Conservation (phyloP, 257 asterid genomes). For the Petunia axillaris region DNA sequence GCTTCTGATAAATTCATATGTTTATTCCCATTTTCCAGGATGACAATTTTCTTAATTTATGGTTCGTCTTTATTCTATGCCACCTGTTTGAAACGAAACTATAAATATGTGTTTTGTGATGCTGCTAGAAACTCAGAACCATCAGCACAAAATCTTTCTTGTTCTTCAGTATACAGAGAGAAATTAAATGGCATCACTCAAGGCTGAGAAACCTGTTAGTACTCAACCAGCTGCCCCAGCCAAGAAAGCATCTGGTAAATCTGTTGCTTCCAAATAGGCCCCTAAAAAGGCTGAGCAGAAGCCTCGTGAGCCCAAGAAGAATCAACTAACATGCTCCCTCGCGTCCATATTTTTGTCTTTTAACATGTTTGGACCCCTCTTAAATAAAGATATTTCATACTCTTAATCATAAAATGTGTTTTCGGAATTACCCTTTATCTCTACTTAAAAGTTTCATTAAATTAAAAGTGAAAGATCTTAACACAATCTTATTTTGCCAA, state of each 20-base stretch:
- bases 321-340: not conserved
- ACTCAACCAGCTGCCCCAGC: conserved; percentile 33
- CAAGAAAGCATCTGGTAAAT: conserved; percentile 38
- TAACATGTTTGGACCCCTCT: too few species aligned
- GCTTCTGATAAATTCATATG: not conserved
- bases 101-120: not conserved
- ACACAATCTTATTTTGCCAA: too few species aligned
- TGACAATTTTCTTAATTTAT: not conserved
- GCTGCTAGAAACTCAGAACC: not conserved
- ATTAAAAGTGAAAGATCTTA: too few species aligned
- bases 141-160: not conserved
- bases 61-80: not conserved
- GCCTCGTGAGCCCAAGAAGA: conserved; percentile 43
- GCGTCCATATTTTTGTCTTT: too few species aligned
- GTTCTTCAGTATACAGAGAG: not conserved
- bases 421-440: too few species aligned
- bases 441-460: too few species aligned
- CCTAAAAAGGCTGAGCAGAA: conserved; percentile 39
- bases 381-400: too few species aligned
- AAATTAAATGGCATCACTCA: conserved; percentile 38
- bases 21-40: not conserved
- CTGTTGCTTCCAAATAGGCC: conserved; percentile 36
- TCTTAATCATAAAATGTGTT: not conserved
- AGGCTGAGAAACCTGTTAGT: conserved; percentile 40
- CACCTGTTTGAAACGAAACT: not conserved